Percentiles rank a stretch among this genome's conserved stretches.
phyloP scores from a whole-genome alignment of 495 filamentous ascomycete species.

The Acidomyces sp. region DNA sequence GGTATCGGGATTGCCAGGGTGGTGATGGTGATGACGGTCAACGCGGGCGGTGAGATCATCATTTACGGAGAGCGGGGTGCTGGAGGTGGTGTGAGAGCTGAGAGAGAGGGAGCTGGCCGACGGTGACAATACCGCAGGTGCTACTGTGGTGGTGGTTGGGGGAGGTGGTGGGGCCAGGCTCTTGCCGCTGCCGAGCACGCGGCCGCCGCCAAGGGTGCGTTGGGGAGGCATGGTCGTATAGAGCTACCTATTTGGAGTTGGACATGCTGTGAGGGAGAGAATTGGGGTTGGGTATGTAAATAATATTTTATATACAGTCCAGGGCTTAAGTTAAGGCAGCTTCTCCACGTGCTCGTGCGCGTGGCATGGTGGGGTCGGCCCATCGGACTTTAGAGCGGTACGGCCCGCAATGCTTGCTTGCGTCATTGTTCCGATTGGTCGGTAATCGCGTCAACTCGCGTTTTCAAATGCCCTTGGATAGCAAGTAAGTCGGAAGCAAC shows the following conservation, averaged over 20 bases:
- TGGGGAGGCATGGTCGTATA: conserved; percentile 55
- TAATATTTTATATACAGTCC: no score
- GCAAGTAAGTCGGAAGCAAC: no score
- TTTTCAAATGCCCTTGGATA: conserved; percentile 10
- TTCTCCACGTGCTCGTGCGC: no score
- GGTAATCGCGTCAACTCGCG: no score
- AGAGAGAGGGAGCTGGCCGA: conserved; percentile 41
- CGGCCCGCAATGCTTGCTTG: no score
- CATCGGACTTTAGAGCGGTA: no score
- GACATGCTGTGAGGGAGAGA: no score
- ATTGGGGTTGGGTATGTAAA: no score
- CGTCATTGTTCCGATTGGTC: no score
- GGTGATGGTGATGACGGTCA: conserved; percentile 41
- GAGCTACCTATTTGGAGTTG: no score
- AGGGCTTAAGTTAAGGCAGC: no score
- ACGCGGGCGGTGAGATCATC: conserved; percentile 49
- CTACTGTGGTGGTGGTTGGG: conserved; percentile 30
- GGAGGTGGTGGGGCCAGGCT: conserved; percentile 56
- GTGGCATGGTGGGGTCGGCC: no score
- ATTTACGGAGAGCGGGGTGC: conserved; percentile 43
- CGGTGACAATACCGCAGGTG: conserved; percentile 32
- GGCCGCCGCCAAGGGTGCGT: conserved; percentile 69
- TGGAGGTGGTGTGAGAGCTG: conserved; percentile 49
- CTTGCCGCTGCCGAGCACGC: conserved; percentile 73
- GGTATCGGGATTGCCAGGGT: conserved; percentile 37